Evolutionary conservation across 768 basidiomycete genomes (phyloP), one percentile per base, ranked within the genome.

Genomic region (Amanita pallidorosea): DNA sequence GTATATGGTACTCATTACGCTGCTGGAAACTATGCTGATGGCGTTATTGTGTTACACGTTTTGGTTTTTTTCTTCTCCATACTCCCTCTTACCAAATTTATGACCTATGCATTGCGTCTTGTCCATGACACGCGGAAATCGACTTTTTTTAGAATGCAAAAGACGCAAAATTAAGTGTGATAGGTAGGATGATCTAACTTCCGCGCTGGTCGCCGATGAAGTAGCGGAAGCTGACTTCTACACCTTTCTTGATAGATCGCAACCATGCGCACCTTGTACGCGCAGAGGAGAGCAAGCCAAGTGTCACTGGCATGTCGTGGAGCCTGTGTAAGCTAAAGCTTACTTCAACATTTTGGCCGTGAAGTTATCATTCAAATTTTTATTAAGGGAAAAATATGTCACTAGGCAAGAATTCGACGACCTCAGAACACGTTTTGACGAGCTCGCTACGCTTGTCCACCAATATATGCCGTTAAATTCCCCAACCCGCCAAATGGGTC

Each of bases 141-240:
- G 13, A 43, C 50, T 52, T 54, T 38, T 37, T 49, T 44, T 60
- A 88, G 88, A 89, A 64, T 90, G 88, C 65, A 90, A 90, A 65
- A 70, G 88, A 58, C 76, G 88, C 38, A 90, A 91, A 72, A 90
- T 90, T 65, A 86, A 85, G 62, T 91, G 88, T 65, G 87, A 91
- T 70, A 85, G 85, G 84, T 85, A 62, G 60, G 71, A 49, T 61
- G 59, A 57, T 55, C 55, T 56, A 53, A 58, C 51, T 33, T 47
- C 60, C 50, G 52, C 47, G 50, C 43, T 40, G 33, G 44, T 50
- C 37, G 37, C 52, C 53, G 46, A 47, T 44, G 36, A 47, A 46
- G 45, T 52, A 53, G 43, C 53, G 53, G 47, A 45, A 55, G 49
- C 54, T 69, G 53, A 67, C 61, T 53, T 53, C 31, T 34, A 45